These are phyloP conservation scores for Neofusicoccum kwambonambiense DNA, from an alignment of 2,329 filamentous ascomycete species.

Conservation along the genomic window DNA sequence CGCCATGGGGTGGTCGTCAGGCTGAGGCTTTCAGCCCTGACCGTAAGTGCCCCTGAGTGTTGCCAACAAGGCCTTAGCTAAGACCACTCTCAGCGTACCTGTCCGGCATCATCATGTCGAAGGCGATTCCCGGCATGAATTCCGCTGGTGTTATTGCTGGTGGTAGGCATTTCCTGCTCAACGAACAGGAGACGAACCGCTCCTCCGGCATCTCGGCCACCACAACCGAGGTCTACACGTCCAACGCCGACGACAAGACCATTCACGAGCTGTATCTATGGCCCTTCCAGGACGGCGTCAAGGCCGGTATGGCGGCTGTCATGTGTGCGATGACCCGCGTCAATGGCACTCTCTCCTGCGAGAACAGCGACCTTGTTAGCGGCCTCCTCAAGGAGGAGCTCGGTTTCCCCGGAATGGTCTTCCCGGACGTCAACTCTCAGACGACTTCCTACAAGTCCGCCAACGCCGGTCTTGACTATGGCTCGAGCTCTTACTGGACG, in stretches of 20 bases:
- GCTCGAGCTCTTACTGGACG: constrained; percentile 20
- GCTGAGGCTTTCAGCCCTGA: constrained; percentile 10
- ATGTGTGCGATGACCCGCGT: constrained; percentile 41
- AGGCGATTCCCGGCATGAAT: constrained; percentile 9
- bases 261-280: constrained; percentile 33
- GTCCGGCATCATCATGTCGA: neutral
- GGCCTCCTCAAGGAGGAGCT: constrained; percentile 51
- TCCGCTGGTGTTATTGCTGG: constrained; percentile 4
- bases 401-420: constrained; percentile 31
- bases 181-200: constrained; percentile 31
- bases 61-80: neutral
- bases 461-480: constrained; percentile 22
- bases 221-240: constrained; percentile 10
- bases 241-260: constrained; percentile 26
- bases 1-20: constrained; percentile 9
- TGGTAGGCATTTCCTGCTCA: constrained; percentile 28
- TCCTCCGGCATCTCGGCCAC: constrained; percentile 1
- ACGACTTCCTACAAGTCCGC: constrained; percentile 21
- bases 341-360: constrained; percentile 47
- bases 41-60: neutral
- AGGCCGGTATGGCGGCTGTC: constrained; percentile 28
- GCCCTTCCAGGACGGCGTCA: constrained; percentile 31
- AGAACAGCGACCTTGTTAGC: constrained; percentile 47
- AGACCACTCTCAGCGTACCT: neutral
- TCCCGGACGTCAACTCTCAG: constrained; percentile 31